These are phyloP conservation scores for Camillea tinctor DNA, from an alignment of 2,329 filamentous ascomycete genomes.

Conservation along the genomic window DNA sequence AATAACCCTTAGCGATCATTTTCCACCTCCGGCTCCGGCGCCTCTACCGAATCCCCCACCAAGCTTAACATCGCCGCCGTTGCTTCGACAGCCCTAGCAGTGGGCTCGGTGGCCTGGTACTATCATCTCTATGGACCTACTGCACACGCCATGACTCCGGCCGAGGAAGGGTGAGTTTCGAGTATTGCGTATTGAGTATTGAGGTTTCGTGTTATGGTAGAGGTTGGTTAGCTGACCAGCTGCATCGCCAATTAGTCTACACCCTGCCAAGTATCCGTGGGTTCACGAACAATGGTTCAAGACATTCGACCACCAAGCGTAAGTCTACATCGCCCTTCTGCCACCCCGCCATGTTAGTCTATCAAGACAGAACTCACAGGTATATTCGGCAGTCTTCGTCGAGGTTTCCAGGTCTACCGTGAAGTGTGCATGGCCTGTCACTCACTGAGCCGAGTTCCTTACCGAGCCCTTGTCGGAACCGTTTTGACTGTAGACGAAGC, in stretches of 20 bases:
- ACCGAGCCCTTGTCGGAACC: constrained; percentile 85
- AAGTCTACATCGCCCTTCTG: constrained; percentile 45
- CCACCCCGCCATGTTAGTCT: background rate
- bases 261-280: constrained; percentile 92
- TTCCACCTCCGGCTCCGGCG: constrained; percentile 72
- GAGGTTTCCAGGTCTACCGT: constrained; percentile 98
- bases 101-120: constrained; percentile 94
- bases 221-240: constrained; percentile 16
- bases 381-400: constrained; percentile 72
- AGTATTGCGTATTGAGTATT: too few species aligned
- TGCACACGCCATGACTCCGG: constrained; percentile 84
- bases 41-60: constrained; percentile 71
- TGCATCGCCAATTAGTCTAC: constrained; percentile 72
- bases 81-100: constrained; percentile 81
- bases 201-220: constrained; percentile 3
- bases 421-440: constrained; percentile 98
- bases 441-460: constrained; percentile 91
- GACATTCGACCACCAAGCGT: constrained; percentile 97
- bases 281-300: constrained; percentile 88
- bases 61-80: constrained; percentile 83
- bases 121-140: constrained; percentile 92
- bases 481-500: constrained; percentile 96
- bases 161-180: constrained; percentile 92
- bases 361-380: constrained; percentile 43
- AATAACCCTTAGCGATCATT: constrained; percentile 53